Evolutionary conservation across 495 filamentous ascomycete species (phyloP), one percentile per base, ranked within the genome.

Genomic region (Letharia lupina): DNA sequence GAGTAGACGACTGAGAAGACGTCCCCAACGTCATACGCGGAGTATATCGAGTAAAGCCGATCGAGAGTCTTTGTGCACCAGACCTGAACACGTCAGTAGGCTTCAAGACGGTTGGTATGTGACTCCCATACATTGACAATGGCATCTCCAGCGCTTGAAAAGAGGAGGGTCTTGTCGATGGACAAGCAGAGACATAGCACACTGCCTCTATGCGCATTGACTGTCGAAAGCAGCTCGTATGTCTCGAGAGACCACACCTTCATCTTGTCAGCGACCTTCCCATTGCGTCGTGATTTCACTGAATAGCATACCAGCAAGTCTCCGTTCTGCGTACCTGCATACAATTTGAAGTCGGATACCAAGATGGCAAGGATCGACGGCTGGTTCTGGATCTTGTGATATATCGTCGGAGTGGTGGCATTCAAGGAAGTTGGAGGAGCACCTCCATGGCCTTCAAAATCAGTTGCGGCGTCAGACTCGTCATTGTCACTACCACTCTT

Each of bases 1-100:
- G 92, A 96, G 76, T 95, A 97, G 5, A 86, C 88, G 59, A 96
- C 85, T 66, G 91, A 93, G 72, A 98, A 98, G 35, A 98, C 86
- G 75, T 98, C 94, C 59, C 94, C 94, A 40, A 97, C 91, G 72
- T 98, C 95, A 75, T 93, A 93, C 45, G 87, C 89, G 41, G 91
- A 94, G 76, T 96, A 95, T 66, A 98, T 91, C 42, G 92, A 89
- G 77, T 92, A 96, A 0, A 93, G 77, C n/a, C 83, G 81, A 47
- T 79, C 76, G 69, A 88, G 86, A n/a, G 80, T 83, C 23, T 75
- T 71, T 6, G 84, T 82, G 65, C 78, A 78, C 87, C 87, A 89
- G n/a, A 88, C 85, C 85, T 88, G 62, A 70, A 82, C 11, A 11
- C 12, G 54, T 65, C 63, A 65, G 54, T n/a, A 28, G 20, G 12